Evolutionary conservation across 2,329 filamentous ascomycete species (phyloP), one percentile per base, ranked within the genome.

Genomic region (Ceratocystis eucalypticola): DNA sequence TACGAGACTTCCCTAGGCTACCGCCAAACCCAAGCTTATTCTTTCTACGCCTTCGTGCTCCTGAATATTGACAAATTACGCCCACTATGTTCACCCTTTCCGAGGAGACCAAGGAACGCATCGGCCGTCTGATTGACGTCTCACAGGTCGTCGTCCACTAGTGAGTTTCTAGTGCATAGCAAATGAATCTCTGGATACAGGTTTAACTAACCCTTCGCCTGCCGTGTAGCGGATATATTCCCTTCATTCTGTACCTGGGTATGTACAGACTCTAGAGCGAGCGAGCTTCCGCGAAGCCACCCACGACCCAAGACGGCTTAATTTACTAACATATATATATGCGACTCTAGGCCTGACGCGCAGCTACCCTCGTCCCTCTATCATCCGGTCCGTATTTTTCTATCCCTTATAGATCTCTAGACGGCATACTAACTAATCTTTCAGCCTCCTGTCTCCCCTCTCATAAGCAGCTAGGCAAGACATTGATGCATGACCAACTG

Each of bases 21-120:
- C n/a, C 33, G 55, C 15, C 37, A 22, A 15, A 20, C 37, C 22
- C 50, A 41, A 41, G 37, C 17, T 8, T 30, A n/a, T 46, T 50
- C n/a, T 53, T 64, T 33, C 17, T 37, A 17, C 22, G 25, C 48
- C 33, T 2, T 10, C 17, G 25, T 15, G 17, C 28, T 59, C 30
- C 33, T 15, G 28, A 28, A 59, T 37, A 37, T 20, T 6, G 5
- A 30, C 30, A 37, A n/a, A 59, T 17, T 22, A 41, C 61, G 59
- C 59, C 28, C 46, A 67, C 57, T 64, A 84, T 85, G 82, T 81
- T 85, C 70, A 75, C 80, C 73, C 87, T 97, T 71, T 97, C 94
- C 64, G 94, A 99, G 79, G 94, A 99, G 81, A 91, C 92, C 74
- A 97, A 97, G 88, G 94, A 99, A 87, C 91, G 94, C 82, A 96